phyloP scores from a whole-genome alignment of 2,329 filamentous ascomycete species.

The Dryadomyces quercus-mongolicae region DNA sequence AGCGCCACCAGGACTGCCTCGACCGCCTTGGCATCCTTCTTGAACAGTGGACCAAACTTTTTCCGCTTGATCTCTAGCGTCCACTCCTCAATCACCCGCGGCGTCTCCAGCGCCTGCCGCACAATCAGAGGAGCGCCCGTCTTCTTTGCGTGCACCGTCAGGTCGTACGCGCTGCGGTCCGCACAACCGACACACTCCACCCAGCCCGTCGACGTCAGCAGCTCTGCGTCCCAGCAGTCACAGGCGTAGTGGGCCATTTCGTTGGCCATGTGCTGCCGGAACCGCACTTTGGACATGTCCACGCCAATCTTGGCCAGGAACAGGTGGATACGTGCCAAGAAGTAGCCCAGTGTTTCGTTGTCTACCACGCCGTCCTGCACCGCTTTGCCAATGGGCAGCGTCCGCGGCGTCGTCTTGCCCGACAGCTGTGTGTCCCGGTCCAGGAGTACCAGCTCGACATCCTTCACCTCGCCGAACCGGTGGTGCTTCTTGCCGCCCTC shows the following conservation, averaged over 20 bases:
- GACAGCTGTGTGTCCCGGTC: slow-evolving; percentile 76
- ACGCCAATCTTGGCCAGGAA: slow-evolving; percentile 85
- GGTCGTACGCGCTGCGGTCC: slow-evolving; percentile 76
- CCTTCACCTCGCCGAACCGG: slow-evolving; percentile 74
- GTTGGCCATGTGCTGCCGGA: slow-evolving; percentile 87
- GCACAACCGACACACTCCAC: slow-evolving; percentile 97
- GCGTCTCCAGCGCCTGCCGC: slow-evolving; percentile 67
- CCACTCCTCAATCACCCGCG: slow-evolving; percentile 75
- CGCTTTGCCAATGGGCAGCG: slow-evolving; percentile 72
- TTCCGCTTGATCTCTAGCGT: slow-evolving; percentile 83
- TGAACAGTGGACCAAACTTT: slow-evolving; percentile 90
- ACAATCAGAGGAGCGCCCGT: slow-evolving; percentile 81
- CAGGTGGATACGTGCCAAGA: slow-evolving; percentile 82
- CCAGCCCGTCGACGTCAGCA: slow-evolving; percentile 88
- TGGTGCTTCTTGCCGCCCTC: slow-evolving; percentile 88
- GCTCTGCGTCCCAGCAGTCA: slow-evolving; percentile 96
- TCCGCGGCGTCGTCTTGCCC: slow-evolving; percentile 66
- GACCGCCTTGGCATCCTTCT: slow-evolving; percentile 82
- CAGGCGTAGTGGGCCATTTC: slow-evolving; percentile 80
- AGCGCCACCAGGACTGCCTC: slow-evolving; percentile 67
- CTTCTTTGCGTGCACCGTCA: slow-evolving; percentile 85
- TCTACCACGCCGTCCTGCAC: slow-evolving; percentile 75
- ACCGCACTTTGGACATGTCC: slow-evolving; percentile 78
- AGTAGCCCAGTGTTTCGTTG: slow-evolving; percentile 97
- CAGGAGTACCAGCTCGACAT: slow-evolving; percentile 73